Conservation (phyloP, 257 asterid species). For the Buddleja alternifolia region DNA sequence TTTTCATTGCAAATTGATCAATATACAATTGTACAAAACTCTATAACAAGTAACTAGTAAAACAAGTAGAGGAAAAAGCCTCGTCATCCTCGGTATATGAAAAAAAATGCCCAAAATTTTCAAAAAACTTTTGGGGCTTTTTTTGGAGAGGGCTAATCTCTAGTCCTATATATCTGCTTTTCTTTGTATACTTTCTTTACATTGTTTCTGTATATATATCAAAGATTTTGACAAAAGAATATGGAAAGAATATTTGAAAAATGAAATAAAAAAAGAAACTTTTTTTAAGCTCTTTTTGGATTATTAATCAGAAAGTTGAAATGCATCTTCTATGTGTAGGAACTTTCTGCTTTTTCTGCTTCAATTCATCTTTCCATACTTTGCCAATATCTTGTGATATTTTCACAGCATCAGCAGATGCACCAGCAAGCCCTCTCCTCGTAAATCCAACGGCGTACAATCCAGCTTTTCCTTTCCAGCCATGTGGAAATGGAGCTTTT, state of each 20-base stretch:
- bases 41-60: slow-evolving; percentile 30
- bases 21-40: slow-evolving; percentile 38
- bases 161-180: slow-evolving; percentile 29
- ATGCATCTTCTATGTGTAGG: slow-evolving; percentile 79
- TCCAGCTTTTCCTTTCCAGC: slow-evolving; percentile 85
- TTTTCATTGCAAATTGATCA: slow-evolving; percentile 28
- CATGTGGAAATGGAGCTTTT: slow-evolving; percentile 62
- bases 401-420: slow-evolving; percentile 77
- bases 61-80: slow-evolving; percentile 41
- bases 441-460: slow-evolving; percentile 90
- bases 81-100: slow-evolving; percentile 54
- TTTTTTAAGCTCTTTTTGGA: too few species aligned
- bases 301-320: slow-evolving; percentile 57
- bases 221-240: slow-evolving; percentile 16
- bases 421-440: slow-evolving; percentile 87
- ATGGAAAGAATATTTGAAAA: slow-evolving; percentile 26
- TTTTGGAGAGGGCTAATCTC: slow-evolving; percentile 64
- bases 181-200: too few species aligned
- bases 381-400: slow-evolving; percentile 70
- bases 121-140: slow-evolving; percentile 56
- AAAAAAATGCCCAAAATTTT: slow-evolving; percentile 46
- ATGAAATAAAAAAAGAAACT: too few species aligned
- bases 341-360: slow-evolving; percentile 70
- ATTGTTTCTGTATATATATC: too few species aligned
- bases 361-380: slow-evolving; percentile 76